These are phyloP conservation scores for Aspergillus pseudoterreus DNA, from an alignment of 2,329 filamentous ascomycete species.

Conservation along the genomic window DNA sequence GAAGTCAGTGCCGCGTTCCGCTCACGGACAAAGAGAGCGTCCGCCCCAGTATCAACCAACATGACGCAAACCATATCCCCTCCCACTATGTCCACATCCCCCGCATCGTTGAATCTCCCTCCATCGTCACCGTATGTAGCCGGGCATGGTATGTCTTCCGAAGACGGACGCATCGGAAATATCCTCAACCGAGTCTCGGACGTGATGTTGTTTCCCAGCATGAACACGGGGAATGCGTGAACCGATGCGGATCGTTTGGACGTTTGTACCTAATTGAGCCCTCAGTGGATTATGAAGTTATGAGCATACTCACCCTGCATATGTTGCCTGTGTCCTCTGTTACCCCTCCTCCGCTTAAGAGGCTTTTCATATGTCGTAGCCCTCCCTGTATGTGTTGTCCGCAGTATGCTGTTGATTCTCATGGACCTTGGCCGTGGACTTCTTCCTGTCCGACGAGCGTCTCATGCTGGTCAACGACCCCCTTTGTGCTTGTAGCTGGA, in stretches of 20 bases:
- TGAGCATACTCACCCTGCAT: not conserved
- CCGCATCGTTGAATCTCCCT: constrained; percentile 6
- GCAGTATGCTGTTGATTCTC: too few species aligned
- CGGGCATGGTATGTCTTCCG: constrained; percentile 9
- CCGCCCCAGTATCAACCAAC: constrained; percentile 3
- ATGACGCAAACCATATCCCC: constrained; percentile 9
- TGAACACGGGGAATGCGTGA: constrained; percentile 18
- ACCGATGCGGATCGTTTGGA: not conserved
- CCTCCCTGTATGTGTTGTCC: too few species aligned
- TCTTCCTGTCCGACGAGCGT: too few species aligned
- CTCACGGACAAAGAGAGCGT: constrained; percentile 8
- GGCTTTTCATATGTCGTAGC: too few species aligned
- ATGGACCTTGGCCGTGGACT: too few species aligned
- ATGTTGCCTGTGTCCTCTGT: not conserved
- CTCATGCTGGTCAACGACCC: too few species aligned
- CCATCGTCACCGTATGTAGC: constrained; percentile 6
- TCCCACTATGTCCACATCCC: constrained; percentile 7
- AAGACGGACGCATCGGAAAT: constrained; percentile 26
- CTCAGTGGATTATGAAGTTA: not conserved
- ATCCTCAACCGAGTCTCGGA: constrained; percentile 33
- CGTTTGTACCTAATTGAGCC: not conserved
- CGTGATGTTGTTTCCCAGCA: constrained; percentile 34
- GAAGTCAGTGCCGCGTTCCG: constrained; percentile 29
- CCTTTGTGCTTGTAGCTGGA: too few species aligned
- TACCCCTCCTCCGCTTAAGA: not conserved